Evolutionary conservation across 148 eudicot genomes (phyloP).

Genomic region (Vaccinium corymbosum): DNA sequence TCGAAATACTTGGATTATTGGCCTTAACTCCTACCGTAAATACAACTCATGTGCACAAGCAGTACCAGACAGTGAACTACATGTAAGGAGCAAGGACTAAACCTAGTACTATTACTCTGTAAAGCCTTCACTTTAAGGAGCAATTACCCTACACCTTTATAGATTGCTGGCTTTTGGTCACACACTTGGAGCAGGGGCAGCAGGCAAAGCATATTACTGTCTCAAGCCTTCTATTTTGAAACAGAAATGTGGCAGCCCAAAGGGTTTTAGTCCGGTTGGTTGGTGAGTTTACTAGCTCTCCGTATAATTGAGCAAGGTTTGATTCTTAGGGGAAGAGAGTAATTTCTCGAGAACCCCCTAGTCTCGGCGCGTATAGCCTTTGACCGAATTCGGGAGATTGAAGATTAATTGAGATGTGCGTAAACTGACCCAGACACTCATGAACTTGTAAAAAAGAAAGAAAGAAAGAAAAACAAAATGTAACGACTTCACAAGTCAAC

Average conservation of each 20-base stretch:
- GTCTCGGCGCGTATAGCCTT: not conserved
- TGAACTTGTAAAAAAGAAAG: not conserved
- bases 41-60: too few species aligned
- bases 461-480: not conserved
- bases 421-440: not conserved
- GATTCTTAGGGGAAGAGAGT: not conserved
- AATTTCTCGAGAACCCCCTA: not conserved
- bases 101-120: not conserved
- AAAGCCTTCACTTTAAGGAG: slow-evolving; percentile 6
- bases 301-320: too few species aligned
- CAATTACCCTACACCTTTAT: not conserved
- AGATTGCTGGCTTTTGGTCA: not conserved
- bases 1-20: too few species aligned
- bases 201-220: not conserved
- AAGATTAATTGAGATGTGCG: not conserved
- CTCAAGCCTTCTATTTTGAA: not conserved
- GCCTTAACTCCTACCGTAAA: too few species aligned
- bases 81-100: too few species aligned
- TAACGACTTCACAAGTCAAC: too few species aligned
- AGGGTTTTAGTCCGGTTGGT: not conserved
- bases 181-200: not conserved
- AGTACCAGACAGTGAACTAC: too few species aligned
- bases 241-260: not conserved
- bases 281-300: too few species aligned
- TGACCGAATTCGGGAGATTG: not conserved